Evolutionary conservation across 257 asterid genomes (phyloP), one percentile per base, ranked within the genome.

Genomic region (Solanum commersonii): DNA sequence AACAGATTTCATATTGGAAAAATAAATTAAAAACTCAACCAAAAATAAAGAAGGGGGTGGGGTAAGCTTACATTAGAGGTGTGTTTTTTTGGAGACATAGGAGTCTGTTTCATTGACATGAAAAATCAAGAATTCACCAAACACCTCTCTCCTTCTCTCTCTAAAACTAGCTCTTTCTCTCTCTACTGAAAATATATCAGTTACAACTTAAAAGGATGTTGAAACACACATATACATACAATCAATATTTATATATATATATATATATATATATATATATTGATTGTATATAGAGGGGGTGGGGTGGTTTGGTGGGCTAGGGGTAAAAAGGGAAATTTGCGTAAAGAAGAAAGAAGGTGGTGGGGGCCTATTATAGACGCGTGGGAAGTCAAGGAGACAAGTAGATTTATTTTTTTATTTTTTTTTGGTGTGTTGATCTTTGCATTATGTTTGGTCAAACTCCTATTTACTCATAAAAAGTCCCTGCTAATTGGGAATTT

Each of bases 71-170:
- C 94, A 87, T 90, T 82, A 86, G 88, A 86, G 71, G 68, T 86
- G 86, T 85, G 82, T 87, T 89, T 90, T 92, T 90, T 91, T 22
- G 92, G 92, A 77, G 92, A 90, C 94, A 92, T 93, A 35, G 90
- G 60, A 89, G 81, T 72, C 85, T 90, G 87, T 70, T 89, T 87
- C 85, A 86, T 86, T 27, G 84, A 86, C 35, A 70, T 65, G 71
- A 44, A 44, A 63, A 76, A 35, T 12, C 88, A 25, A 86, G 22
- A 70, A 20, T 70, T 33, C 73, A 86, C 84, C 65, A 72, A 42
- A 86, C 84, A 72, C 9, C 59, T 86, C 56, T 18, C 42, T 27
- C 42, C 14, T n/a, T 7, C 34, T 65, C 40, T 67, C 40, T 67
- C 31, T 25, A 23, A 52, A 52, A 13, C 56, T 13, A 16, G 65